Percentiles rank a stretch among this genome's conserved stretches.
Conservation (phyloP, 2,329 filamentous ascomycete species). For the Volutella citrinella region DNA sequence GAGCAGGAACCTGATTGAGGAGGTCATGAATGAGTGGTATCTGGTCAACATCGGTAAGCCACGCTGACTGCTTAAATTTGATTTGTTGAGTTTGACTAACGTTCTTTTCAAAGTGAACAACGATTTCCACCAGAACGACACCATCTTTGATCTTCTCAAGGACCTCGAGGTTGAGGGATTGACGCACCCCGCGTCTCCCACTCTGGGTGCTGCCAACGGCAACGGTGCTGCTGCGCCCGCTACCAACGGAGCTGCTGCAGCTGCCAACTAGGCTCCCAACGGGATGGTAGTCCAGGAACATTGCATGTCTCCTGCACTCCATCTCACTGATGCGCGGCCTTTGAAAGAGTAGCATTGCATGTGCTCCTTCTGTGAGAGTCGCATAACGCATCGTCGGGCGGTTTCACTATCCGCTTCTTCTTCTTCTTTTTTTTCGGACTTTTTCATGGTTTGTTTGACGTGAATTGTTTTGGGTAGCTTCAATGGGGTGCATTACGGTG, state of each 20-base stretch:
- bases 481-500: slow-evolving; percentile 28
- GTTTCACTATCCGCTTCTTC: too few relatives aligned
- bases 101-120: slow-evolving; percentile 93
- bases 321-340: slow-evolving; percentile 4
- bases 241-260: slow-evolving; percentile 10
- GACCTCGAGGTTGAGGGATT: slow-evolving; percentile 68
- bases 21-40: slow-evolving; percentile 87
- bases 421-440: slow-evolving; percentile 16
- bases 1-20: slow-evolving; percentile 75
- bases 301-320: neutral
- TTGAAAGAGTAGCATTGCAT: too few relatives aligned
- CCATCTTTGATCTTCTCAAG: slow-evolving; percentile 83
- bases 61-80: too few relatives aligned
- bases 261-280: slow-evolving; percentile 14
- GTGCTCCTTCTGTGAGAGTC: too few relatives aligned
- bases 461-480: slow-evolving; percentile 11
- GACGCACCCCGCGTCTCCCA: slow-evolving; percentile 37
- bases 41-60: slow-evolving; percentile 86
- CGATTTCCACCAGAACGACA: slow-evolving; percentile 82
- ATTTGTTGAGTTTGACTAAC: too few relatives aligned
- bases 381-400: too few relatives aligned
- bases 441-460: slow-evolving; percentile 10
- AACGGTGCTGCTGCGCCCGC: slow-evolving; percentile 13
- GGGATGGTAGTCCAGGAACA: neutral
- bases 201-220: slow-evolving; percentile 18